A percentile compares a stretch with the other conserved stretches of the same genome.
Conservation (phyloP, 2,329 filamentous ascomycete species). For the Aspergillus sp. region DNA sequence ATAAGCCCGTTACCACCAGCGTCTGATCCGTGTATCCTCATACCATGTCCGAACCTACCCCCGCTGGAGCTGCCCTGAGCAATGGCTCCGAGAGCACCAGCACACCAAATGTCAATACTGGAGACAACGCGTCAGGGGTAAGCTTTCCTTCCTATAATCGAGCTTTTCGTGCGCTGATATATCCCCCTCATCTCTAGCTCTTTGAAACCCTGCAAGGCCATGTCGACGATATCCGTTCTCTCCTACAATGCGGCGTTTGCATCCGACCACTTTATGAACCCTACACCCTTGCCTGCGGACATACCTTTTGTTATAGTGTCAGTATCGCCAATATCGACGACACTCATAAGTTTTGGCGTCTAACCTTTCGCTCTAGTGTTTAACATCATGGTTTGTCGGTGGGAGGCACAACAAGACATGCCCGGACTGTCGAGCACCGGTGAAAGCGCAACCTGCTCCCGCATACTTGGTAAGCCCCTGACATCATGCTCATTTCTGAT, state of each 20-base stretch:
- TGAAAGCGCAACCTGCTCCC: constrained; percentile 62
- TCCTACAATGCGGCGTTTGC: constrained; percentile 70
- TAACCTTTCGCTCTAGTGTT: constrained; percentile 50
- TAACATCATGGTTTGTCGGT: constrained; percentile 57
- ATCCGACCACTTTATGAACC: constrained; percentile 69
- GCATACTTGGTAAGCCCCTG: constrained; percentile 59
- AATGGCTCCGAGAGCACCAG: constrained; percentile 14
- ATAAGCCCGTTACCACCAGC: not conserved
- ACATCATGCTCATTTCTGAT: not conserved
- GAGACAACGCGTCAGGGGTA: constrained; percentile 35
- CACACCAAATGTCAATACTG: constrained; percentile 11
- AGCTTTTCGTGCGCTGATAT: constrained; percentile 14
- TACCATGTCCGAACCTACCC: constrained; percentile 18
- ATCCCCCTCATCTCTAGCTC: constrained; percentile 29
- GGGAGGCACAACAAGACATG: constrained; percentile 64
- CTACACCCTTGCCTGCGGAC: constrained; percentile 67
- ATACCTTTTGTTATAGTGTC: constrained; percentile 71
- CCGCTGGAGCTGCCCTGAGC: constrained; percentile 13
- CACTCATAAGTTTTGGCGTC: not conserved
- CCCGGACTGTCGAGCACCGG: constrained; percentile 65
- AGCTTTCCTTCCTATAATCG: constrained; percentile 12
- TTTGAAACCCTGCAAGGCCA: constrained; percentile 53
- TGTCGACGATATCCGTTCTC: constrained; percentile 61
- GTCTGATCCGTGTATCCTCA: not conserved
- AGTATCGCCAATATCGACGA: constrained; percentile 27